Percentiles rank a stretch among this genome's conserved stretches.
Conservation (phyloP, 192 early-diverging fungal species). For the Backusella psychrophila region DNA sequence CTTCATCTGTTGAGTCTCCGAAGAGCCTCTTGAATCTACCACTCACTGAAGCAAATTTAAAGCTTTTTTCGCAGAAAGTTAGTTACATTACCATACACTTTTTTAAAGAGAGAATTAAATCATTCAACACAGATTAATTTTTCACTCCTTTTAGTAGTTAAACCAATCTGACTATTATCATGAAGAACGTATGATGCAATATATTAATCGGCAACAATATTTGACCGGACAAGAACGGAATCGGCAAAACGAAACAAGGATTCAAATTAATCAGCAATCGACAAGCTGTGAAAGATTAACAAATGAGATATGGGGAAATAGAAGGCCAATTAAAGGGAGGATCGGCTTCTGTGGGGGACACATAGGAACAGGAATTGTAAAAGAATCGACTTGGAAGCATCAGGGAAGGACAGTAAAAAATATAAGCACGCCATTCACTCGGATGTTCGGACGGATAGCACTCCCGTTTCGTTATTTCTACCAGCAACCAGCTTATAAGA, state of each 20-base stretch:
- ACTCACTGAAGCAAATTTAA: background rate
- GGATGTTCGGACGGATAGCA: conserved; percentile 1
- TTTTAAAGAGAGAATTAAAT: background rate
- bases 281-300: background rate
- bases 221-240: background rate
- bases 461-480: background rate
- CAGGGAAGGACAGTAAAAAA: background rate
- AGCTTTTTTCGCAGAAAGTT: background rate
- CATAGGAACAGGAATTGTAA: background rate
- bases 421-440: background rate
- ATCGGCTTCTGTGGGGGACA: background rate
- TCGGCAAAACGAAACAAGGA: background rate
- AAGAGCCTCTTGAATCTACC: background rate
- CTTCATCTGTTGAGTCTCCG: background rate
- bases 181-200: background rate
- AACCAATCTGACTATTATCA: background rate
- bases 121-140: background rate
- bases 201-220: background rate
- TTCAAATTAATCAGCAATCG: background rate
- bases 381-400: background rate
- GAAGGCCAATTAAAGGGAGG: background rate
- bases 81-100: background rate
- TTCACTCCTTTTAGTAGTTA: background rate
- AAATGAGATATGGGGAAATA: background rate
- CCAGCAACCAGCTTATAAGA: background rate